phyloP scores from a whole-genome alignment of 2,329 filamentous ascomycete genomes.

The Sporothrix protearum region DNA sequence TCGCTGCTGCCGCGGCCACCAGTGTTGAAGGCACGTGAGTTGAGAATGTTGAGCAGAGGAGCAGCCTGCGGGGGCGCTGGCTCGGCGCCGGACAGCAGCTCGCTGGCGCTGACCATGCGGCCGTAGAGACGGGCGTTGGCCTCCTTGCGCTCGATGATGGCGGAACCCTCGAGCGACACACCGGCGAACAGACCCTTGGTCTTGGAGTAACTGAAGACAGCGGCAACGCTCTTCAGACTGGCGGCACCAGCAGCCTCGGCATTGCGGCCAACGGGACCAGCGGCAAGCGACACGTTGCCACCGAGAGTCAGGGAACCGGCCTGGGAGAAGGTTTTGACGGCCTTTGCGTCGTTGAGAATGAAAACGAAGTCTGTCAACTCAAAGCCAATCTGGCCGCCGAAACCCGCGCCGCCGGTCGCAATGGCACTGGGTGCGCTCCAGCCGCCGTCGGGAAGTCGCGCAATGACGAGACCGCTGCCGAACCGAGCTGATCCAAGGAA shows the following conservation, averaged over 20 bases:
- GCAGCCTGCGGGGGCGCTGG: conserved; percentile 76
- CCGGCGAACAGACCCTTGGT: conserved; percentile 97
- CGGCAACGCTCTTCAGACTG: conserved; percentile 81
- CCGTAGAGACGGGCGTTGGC: conserved; percentile 97
- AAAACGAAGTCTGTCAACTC: conserved; percentile 95
- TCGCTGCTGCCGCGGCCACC: conserved; percentile 48
- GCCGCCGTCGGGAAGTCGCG: conserved; percentile 68
- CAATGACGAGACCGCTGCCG: conserved; percentile 77
- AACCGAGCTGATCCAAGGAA: conserved; percentile 81
- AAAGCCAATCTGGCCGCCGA: conserved; percentile 82
- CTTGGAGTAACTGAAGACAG: conserved; percentile 95
- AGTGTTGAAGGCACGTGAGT: conserved; percentile 78
- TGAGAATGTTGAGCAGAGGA: conserved; percentile 79
- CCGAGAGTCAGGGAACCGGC: conserved; percentile 87
- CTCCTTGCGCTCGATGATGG: conserved; percentile 89
- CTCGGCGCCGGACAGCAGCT: conserved; percentile 76
- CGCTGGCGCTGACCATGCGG: conserved; percentile 71
- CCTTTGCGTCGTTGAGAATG: conserved; percentile 86
- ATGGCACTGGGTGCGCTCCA: conserved; percentile 84
- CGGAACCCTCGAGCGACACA: conserved; percentile 88
- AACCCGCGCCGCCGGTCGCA: conserved; percentile 73
- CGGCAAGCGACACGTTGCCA: conserved; percentile 93
- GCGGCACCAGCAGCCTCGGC: conserved; percentile 94
- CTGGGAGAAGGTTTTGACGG: conserved; percentile 92
- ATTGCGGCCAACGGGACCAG: conserved; percentile 88